Evolutionary conservation across 768 basidiomycete genomes (phyloP), one percentile per base, ranked within the genome.

Genomic region (Lactarius tabidus): DNA sequence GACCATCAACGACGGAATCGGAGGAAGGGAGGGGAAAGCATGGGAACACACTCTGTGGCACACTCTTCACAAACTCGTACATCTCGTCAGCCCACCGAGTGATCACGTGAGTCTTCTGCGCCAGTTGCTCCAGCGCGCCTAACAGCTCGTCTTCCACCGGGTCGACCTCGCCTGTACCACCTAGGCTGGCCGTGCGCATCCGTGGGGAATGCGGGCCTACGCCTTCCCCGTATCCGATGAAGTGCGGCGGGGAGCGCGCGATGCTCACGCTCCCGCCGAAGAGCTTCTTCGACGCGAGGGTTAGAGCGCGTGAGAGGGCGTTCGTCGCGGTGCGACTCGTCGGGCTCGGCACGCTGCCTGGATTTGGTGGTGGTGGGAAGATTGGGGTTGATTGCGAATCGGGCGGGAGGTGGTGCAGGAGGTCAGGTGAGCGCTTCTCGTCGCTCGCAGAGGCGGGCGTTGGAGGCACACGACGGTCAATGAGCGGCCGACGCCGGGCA

Each of bases 11-110:
- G 51, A 14, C 14, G 31, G 43, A 26, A 23, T 63, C 2, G 33
- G 59, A 36, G 12, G 54, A 3, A 51, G 61, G 33, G 62, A 38
- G 54, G 33, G 31, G 62, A 38, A 62, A 29, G 63, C 48, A 26
- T 51, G 14, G n/a, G 6, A 51, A 81, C 90, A 45, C 70, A 93
- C 90, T 92, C 75, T 91, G 87, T 26, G 92, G 90, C 39, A 91
- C 80, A 18, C 86, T 89, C 74, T 93, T 93, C 31, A 94, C 90
- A 72, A 86, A 87, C 70, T 92, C 91, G 71, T 92, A 91, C 84
- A 97, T 89, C 80, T 94, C 90, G 69, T 98, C 96, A 26, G 91
- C 97, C 86, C 95, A 96, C 66, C 91, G 89, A 63, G 91, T 90
- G 64, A 98, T 78, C 59, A 95, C 94, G 66, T 91, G 88, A 38